Percentiles rank a stretch among this genome's conserved stretches.
These are phyloP conservation scores for Sarocladium kiliense DNA, from an alignment of 2,329 filamentous ascomycete genomes.

Conservation along the genomic window DNA sequence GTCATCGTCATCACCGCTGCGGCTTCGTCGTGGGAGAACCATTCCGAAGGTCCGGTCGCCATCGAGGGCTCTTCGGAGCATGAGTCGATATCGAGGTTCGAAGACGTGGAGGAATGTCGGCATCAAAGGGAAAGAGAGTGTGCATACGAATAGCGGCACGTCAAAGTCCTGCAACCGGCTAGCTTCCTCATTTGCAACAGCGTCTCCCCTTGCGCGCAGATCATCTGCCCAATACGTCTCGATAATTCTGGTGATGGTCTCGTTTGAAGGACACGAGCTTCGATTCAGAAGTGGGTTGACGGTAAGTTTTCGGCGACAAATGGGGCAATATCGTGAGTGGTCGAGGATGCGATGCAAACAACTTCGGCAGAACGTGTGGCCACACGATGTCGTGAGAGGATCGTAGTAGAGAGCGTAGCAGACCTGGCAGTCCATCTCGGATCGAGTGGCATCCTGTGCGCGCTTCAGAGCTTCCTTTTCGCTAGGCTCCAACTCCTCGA, in stretches of 20 bases:
- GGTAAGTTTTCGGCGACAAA: conserved; percentile 65
- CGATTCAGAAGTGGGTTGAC: conserved; percentile 39
- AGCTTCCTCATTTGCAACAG: conserved; percentile 52
- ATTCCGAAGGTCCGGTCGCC: conserved; percentile 77
- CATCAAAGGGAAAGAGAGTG: conserved; percentile 74
- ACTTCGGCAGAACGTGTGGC: conserved; percentile 81
- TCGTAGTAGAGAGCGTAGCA: conserved; percentile 80
- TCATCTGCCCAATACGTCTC: conserved; percentile 65
- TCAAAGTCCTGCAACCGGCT: conserved; percentile 51
- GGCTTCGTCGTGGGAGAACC: conserved; percentile 62
- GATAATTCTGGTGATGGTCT: conserved; percentile 57
- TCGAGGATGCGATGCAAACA: conserved; percentile 75
- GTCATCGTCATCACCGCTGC: conserved; percentile 23
- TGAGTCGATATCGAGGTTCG: conserved; percentile 84
- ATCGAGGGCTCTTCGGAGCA: conserved; percentile 75
- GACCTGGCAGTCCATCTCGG: conserved; percentile 81
- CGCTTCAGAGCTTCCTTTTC: conserved; percentile 36
- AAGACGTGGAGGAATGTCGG: conserved; percentile 88
- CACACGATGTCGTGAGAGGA: conserved; percentile 78
- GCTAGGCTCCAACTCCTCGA: conserved; percentile 9
- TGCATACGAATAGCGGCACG: conserved; percentile 75
- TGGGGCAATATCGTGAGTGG: conserved; percentile 72
- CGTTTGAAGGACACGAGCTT: conserved; percentile 50
- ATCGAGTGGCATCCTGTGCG: conserved; percentile 56
- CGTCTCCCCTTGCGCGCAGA: conserved; percentile 51